Evolutionary conservation across 106 monocot species (phyloP).

Genomic region (Dendrobium catenatum): DNA sequence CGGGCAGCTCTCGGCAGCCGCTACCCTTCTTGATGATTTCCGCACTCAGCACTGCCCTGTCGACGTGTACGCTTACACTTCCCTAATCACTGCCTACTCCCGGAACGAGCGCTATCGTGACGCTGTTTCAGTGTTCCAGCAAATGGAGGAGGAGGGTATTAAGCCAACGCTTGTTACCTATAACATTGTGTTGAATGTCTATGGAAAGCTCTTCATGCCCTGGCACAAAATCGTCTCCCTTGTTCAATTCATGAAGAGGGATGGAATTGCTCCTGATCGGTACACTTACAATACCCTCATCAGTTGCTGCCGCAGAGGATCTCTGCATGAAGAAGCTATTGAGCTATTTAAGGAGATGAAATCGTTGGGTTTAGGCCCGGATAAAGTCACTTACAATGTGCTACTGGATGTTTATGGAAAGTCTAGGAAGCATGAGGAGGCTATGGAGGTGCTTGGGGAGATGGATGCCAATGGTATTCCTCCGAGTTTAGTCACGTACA

Average conservation of each 20-base stretch:
- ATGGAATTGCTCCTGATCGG: slow-evolving; percentile 58
- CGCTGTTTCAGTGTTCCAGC: slow-evolving; percentile 48
- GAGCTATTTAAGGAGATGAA: slow-evolving; percentile 80
- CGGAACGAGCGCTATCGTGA: slow-evolving; percentile 46
- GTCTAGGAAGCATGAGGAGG: slow-evolving; percentile 65
- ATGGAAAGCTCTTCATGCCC: slow-evolving; percentile 60
- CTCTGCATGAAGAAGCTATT: slow-evolving; percentile 56
- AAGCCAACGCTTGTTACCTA: slow-evolving; percentile 76
- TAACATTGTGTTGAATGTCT: slow-evolving; percentile 78
- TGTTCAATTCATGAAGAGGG: slow-evolving; percentile 55
- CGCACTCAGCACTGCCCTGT: slow-evolving; percentile 10
- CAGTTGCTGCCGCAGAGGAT: slow-evolving; percentile 70
- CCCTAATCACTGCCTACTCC: slow-evolving; percentile 62
- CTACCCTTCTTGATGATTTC: slow-evolving; percentile 26
- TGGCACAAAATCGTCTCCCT: slow-evolving; percentile 58
- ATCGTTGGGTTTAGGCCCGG: slow-evolving; percentile 49
- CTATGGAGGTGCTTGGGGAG: slow-evolving; percentile 47
- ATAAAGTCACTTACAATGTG: slow-evolving; percentile 86
- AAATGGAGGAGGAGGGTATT: slow-evolving; percentile 53
- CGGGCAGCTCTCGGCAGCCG: slow-evolving; percentile 39
- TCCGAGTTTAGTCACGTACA: slow-evolving; percentile 72
- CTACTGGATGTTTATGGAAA: slow-evolving; percentile 93
- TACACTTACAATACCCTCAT: slow-evolving; percentile 97
- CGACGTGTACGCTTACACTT: slow-evolving; percentile 75
- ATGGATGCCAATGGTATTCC: slow-evolving; percentile 64